Evolutionary conservation across 2,329 filamentous ascomycete genomes (phyloP), one percentile per base, ranked within the genome.

Genomic region (Sporothrix dimorphospora): DNA sequence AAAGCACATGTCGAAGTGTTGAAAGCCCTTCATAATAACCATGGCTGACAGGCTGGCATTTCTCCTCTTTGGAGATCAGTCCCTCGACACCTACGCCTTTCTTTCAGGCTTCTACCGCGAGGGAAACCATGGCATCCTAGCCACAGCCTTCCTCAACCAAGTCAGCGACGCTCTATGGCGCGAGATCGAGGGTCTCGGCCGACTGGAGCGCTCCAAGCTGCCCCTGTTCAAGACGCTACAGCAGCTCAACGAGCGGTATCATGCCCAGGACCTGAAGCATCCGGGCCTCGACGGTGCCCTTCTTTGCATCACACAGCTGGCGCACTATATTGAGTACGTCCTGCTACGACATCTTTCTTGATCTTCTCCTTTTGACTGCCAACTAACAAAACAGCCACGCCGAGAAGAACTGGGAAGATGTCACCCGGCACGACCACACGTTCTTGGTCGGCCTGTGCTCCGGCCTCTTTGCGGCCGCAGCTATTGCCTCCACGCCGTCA

Each of bases 1-100:
- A 40, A 69, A 69, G 38, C 49, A 12, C 30, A 69, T 72, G 70
- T 68, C 69, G 57, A 69, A 38, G 66, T 38, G 47, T 40, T 69
- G 11, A 67, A 21, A 11, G 19, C n/a, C 9, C 11, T 70, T 53
- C 19, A 12, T 53, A 79, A 40, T 45, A 81, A 74, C 59, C 73
- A 85, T 85, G 83, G 82, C 80, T 77, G 80, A 82, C 79, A 80
- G 83, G 78, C 81, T 86, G 80, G 82, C 83, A 69, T 87, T 85
- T 79, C 86, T 91, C 79, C 86, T 92, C 74, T 91, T 92, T 79
- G 90, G 90, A 82, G 90, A 92, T 78, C 90, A 92, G 81, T 92
- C 90, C 73, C 85, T 89, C 77, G 89, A 91, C 79, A 90, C 90
- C 76, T 88, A 91, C 78, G 83, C 82, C 76, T 88, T 91, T 75